A percentile compares a stretch with the other conserved stretches of the same genome.
phyloP scores from a whole-genome alignment of 1,284 basidiomycete species.

The Trametes hirsuta region DNA sequence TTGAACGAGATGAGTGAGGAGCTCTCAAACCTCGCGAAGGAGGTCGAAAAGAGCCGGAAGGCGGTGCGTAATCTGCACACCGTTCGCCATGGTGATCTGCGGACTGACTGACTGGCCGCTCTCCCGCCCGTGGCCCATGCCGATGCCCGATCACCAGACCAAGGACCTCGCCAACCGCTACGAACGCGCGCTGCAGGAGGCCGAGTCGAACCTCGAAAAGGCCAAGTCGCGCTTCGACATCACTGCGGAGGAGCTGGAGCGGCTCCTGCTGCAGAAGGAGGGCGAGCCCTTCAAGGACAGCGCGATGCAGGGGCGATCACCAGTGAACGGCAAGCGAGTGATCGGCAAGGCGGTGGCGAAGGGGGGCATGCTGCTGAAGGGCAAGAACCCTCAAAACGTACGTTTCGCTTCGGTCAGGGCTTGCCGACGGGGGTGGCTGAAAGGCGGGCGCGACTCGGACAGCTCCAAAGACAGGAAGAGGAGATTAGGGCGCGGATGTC shows the following conservation, averaged over 20 bases:
- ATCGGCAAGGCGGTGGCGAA: conserved; percentile 91
- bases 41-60: conserved; percentile 95
- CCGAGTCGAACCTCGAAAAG: conserved; percentile 90
- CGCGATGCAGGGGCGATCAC: conserved; percentile 60
- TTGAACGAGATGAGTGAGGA: conserved; percentile 97
- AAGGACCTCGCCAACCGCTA: conserved; percentile 89
- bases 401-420: conserved; percentile 25
- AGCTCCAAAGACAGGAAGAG: conserved; percentile 94
- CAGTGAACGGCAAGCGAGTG: conserved; percentile 71
- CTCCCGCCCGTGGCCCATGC: not conserved
- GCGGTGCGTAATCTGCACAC: conserved; percentile 50
- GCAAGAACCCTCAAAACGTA: conserved; percentile 91
- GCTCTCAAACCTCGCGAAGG: conserved; percentile 81
- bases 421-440: not conserved
- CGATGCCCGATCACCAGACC: conserved; percentile 50
- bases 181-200: conserved; percentile 87
- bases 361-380: conserved; percentile 88
- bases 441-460: conserved; percentile 5
- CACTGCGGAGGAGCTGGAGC: conserved; percentile 93
- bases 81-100: no score
- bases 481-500: conserved; percentile 89
- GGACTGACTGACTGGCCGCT: not conserved
- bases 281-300: conserved; percentile 89
- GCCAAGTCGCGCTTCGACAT: conserved; percentile 85
- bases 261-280: conserved; percentile 92